These are phyloP conservation scores for Gracilaria domingensis DNA, from an alignment of 23 red algal genomes.

Conservation along the genomic window DNA sequence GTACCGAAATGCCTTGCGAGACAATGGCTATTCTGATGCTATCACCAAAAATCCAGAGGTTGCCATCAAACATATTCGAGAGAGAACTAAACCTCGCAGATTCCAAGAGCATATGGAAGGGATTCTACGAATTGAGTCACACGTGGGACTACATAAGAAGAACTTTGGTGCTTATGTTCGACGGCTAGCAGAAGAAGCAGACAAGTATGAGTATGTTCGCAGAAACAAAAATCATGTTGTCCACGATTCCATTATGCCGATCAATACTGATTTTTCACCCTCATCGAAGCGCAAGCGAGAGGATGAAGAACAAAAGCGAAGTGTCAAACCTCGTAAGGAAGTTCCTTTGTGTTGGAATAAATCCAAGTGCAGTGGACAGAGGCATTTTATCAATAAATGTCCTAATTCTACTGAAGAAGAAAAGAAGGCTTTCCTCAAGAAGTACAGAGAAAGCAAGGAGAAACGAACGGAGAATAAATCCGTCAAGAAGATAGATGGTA, in stretches of 20 bases:
- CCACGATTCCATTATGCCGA: not conserved
- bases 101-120: too few relatives aligned
- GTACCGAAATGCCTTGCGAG: slow-evolving; percentile 11
- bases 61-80: slow-evolving; percentile 53
- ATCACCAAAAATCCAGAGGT: slow-evolving; percentile 30
- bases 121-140: too few relatives aligned
- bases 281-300: too few relatives aligned
- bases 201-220: slow-evolving; percentile 17
- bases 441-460: not conserved
- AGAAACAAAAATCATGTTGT: not conserved
- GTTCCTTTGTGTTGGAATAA: not conserved
- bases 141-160: slow-evolving; percentile 23
- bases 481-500: not conserved
- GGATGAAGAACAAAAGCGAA: too few relatives aligned
- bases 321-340: too few relatives aligned
- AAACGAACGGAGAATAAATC: not conserved
- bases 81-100: slow-evolving; percentile 1
- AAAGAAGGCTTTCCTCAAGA: not conserved
- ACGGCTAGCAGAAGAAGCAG: slow-evolving; percentile 1
- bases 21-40: slow-evolving; percentile 12
- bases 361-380: not conserved
- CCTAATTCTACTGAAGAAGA: not conserved
- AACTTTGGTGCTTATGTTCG: slow-evolving; percentile 34
- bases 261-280: too few relatives aligned
- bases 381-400: not conserved